These are phyloP conservation scores for Candida methanosorbosa DNA, from an alignment of 805 yeast genomes.

Conservation along the genomic window DNA sequence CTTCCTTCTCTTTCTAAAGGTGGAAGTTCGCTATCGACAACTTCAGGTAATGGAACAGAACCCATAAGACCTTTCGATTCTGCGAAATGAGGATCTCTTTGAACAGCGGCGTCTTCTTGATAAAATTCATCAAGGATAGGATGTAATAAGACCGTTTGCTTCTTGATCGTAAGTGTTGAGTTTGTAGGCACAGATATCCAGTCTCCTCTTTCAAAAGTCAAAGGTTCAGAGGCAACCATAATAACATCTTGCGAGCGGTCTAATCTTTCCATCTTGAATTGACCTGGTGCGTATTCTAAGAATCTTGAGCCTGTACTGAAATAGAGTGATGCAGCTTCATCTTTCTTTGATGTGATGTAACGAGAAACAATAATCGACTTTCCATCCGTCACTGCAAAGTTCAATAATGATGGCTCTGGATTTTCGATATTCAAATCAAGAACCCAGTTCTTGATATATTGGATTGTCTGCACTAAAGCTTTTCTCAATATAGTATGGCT, in stretches of 20 bases:
- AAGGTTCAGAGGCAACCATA: conserved; percentile 92
- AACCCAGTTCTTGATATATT: conserved; percentile 72
- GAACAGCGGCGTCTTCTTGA: conserved; percentile 56
- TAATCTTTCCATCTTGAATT: conserved; percentile 87
- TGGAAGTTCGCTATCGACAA: conserved; percentile 49
- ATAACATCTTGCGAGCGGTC: conserved; percentile 90
- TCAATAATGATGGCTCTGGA: conserved; percentile 74
- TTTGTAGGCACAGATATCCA: conserved; percentile 98
- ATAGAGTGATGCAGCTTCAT: conserved; percentile 94
- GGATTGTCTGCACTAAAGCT: conserved; percentile 70
- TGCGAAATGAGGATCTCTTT: conserved; percentile 75
- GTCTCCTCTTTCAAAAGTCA: conserved; percentile 93
- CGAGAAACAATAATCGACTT: conserved; percentile 76
- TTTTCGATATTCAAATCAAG: conserved; percentile 38
- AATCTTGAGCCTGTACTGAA: conserved; percentile 91
- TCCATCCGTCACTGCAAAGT: conserved; percentile 95
- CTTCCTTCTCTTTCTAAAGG: conserved; percentile 73
- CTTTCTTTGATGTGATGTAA: conserved; percentile 79
- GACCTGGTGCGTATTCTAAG: conserved; percentile 84
- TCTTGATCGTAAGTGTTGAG: conserved; percentile 70
- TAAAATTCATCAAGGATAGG: conserved; percentile 89
- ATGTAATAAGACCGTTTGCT: conserved; percentile 81
- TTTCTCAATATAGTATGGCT: conserved; percentile 51
- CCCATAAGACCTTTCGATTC: conserved; percentile 91
- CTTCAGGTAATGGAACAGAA: conserved; percentile 64